Conservation (phyloP, 208 protist species). For the Spironucleus salmonicida region DNA sequence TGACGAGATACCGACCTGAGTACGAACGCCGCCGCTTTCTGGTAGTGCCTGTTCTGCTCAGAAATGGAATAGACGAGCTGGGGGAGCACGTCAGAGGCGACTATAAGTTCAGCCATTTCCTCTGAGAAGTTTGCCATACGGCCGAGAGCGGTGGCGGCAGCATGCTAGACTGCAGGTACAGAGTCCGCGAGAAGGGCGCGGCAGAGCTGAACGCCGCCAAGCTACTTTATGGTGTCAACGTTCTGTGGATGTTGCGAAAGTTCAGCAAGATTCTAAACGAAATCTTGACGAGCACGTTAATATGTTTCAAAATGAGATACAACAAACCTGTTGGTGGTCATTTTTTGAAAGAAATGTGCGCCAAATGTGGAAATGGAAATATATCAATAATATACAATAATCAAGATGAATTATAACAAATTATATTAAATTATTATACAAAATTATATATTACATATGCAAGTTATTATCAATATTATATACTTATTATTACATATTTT, state of each 20-base stretch:
- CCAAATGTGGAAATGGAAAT: too few relatives aligned
- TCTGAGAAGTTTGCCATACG: constrained; percentile 85
- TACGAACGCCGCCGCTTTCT: constrained; percentile 88
- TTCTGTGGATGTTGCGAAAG: constrained; percentile 38
- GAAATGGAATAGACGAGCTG: constrained; percentile 85
- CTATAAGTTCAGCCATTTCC: constrained; percentile 82
- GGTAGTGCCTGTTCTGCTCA: constrained; percentile 88
- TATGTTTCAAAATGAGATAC: constrained; percentile 39
- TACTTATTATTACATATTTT: too few relatives aligned
- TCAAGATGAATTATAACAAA: too few relatives aligned
- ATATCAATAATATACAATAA: too few relatives aligned
- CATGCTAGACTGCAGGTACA: constrained; percentile 87
- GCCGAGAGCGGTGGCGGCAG: constrained; percentile 84
- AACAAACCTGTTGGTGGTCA: constrained; percentile 30
- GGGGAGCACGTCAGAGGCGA: constrained; percentile 80
- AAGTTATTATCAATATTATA: too few relatives aligned
- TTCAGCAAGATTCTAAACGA: constrained; percentile 38
- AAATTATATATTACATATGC: too few relatives aligned
- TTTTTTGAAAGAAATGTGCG: too few relatives aligned
- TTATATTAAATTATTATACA: too few relatives aligned
- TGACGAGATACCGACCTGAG: constrained; percentile 82
- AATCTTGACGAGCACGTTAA: constrained; percentile 34
- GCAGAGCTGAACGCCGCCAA: constrained; percentile 28
- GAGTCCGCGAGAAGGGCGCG: constrained; percentile 80
- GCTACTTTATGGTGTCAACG: constrained; percentile 33